Base-by-base conservation (phyloP, 139 green algal genomes). In the Coccomyxa sp. region DNA sequence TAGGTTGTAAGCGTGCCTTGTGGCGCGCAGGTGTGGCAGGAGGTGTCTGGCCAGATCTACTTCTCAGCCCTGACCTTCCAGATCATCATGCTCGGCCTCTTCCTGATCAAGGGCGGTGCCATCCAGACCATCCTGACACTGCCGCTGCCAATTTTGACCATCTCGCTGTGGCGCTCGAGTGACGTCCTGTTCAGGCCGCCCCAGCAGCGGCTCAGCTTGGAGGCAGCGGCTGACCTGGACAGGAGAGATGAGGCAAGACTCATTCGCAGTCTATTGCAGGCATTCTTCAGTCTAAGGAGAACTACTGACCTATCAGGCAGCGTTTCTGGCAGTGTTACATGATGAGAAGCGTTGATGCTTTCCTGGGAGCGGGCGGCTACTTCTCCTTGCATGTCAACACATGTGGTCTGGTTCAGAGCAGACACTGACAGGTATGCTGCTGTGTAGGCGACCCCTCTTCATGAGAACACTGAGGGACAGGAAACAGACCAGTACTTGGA, bases 1-100 rank as follows among this genome's bases (percentile, higher is more conserved):
- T n/a, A 33, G 1, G 41, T 7, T 40, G 7, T 34, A 35, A 34
- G 50, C 7, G 14, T 36, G 12, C 4, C 35, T 18, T 0, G n/a
- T n/a, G n/a, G n/a, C 44, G 24, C 68, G 73, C 85, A 87, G 85
- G 69, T 82, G 22, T 89, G 83, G 83, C 35, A 35, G 10, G 81
- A 89, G 38, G 80, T 91, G 33, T 93, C 91, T 73, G 55, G 88
- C 35, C 90, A 95, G 73, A 82, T 89, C 55, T 87, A 92, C 75
- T 69, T 75, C 2, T 86, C 79, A 6, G 68, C 93, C 39, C 81
- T 93, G 75, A 85, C 92, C 79, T 89, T 93, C 76, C 90, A 94
- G 79, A 64, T 92, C 27, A 82, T 91, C 36, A 91, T 91, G 86
- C 75, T 91, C 14, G 85, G 77, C 7, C 77, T 94, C 27, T 76